Base-by-base conservation (phyloP, 352 stramenopile genomes). In the Globisporangium nunn region DNA sequence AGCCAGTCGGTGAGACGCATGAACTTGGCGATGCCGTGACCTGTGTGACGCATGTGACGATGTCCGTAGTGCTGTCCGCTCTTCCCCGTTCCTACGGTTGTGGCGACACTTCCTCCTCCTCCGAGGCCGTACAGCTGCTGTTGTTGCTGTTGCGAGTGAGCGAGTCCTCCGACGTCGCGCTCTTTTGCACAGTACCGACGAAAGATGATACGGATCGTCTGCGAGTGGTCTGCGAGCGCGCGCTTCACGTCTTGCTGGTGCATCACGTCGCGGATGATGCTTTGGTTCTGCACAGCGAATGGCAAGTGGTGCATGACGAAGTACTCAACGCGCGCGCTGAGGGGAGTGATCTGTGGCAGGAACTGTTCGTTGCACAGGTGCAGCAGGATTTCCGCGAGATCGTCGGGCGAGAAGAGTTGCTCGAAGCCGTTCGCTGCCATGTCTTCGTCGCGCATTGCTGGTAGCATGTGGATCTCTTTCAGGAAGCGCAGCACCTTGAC, bases 351-450 rank as follows among this genome's bases (percentile, higher is more conserved):
- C 2, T 84, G 66, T 0, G 74, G 72, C n/a, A 72, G 56, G 33
- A 91, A 91, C 66, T 91, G 81, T 28, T 91, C 81, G 51, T 89
- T 89, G 62, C 78, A 88, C 28, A 91, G 69, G 55, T 85, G 75
- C 23, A 89, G 61, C 39, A 91, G 40, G 31, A 85, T 62, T 47
- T 91, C 81, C 0, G 70, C 71, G 4, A 91, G 56, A 47, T 91
- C 78, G 17, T 83, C 74, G 1, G 72, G 58, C 7, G 76, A 81
- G 49, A 89, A 88, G 30, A 81, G 50, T 47, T 88, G 78, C 37
- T 84, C 79, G 40, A 74, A 75, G 12, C 61, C 61, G 15, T 69
- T 74, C 4, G 56, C 60, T 0, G 58, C 50, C 31, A 67, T 59
- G 49, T 88, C 76, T 46, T 88, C 81, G 54, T 88, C 78, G 29